phyloP scores from a whole-genome alignment of 2,329 filamentous ascomycete genomes.

The Grosmannia clavigera region DNA sequence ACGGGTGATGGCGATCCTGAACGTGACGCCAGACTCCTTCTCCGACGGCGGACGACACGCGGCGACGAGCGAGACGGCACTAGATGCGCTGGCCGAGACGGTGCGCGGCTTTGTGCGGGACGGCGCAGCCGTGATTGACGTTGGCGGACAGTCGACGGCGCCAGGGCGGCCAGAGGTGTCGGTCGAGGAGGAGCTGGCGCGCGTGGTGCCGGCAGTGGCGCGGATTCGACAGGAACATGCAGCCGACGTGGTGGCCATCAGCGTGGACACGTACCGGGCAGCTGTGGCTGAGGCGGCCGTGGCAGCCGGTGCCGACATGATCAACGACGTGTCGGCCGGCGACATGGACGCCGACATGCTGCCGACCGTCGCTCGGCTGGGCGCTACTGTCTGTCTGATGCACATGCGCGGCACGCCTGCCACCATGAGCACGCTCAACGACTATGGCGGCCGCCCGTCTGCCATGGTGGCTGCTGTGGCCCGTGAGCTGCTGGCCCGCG shows the following conservation, averaged over 20 bases:
- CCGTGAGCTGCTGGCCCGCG: constrained; percentile 54
- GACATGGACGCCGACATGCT: constrained; percentile 72
- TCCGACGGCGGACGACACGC: constrained; percentile 70
- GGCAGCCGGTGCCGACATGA: constrained; percentile 70
- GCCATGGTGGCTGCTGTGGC: constrained; percentile 55
- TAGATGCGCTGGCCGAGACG: constrained; percentile 43
- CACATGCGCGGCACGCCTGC: constrained; percentile 83
- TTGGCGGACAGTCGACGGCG: constrained; percentile 87
- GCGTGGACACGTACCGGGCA: constrained; percentile 86
- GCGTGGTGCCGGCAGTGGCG: constrained; percentile 68
- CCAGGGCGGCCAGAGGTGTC: constrained; percentile 60
- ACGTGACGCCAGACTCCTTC: constrained; percentile 92
- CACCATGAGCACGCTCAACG: constrained; percentile 61
- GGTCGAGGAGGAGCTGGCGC: constrained; percentile 59
- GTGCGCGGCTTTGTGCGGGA: constrained; percentile 49
- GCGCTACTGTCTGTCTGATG: constrained; percentile 74
- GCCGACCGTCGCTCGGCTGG: constrained; percentile 60
- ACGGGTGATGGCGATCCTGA: constrained; percentile 85
- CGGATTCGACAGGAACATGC: constrained; percentile 46
- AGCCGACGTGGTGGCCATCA: constrained; percentile 48
- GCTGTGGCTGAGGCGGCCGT: constrained; percentile 67
- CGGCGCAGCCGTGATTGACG: constrained; percentile 76
- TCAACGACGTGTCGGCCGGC: constrained; percentile 91
- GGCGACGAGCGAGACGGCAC: constrained; percentile 25
- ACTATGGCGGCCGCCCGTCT: constrained; percentile 34